Evolutionary conservation across 2,329 filamentous ascomycete species (phyloP), one percentile per base, ranked within the genome.

Genomic region (Pestalotiopsis sp.): DNA sequence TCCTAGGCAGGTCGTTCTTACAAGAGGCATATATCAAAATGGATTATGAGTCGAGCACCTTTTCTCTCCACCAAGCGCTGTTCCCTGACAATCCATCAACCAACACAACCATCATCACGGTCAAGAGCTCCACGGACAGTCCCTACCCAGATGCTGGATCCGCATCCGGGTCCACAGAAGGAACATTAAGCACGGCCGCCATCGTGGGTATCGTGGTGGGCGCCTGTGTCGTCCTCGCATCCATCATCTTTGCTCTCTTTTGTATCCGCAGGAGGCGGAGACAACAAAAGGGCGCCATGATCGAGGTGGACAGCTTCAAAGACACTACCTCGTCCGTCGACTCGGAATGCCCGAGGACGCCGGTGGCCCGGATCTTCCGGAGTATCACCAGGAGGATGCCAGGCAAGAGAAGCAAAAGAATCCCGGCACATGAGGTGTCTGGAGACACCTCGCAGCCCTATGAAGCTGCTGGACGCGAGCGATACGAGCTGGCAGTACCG

Each of bases 1-100:
- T 91, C 13, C 84, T 93, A 45, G 92, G 92, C 7, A 85, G 91
- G 41, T 86, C 88, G 0, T 93, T 93, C 71, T 80, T 94, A 66
- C 92, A 93, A 75, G 91, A 93, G 77, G 86, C 91, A 1, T 90
- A 90, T 69, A 77, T 90, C 5, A 82, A 88, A 39, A 87, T 84
- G 31, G 85, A 84, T 71, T 90, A 88, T 73, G 88, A 90, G 70
- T 82, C 82, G 45, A 81, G 78, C 17, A 76, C 77, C 13, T 90
- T 88, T 75, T 86, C 86, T 1, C 73, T 91, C 27, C 84, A 89
- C 67, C 86, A 89, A 72, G 88, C 88, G 11, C 73, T 74, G 64
- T 86, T 88, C 74, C 84, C 88, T n/a, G 71, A 80, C 61, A 75
- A 82, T 13, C 80, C 83, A 2, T 70, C 75, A 41, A 76, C 70